Evolutionary conservation across 2,329 filamentous ascomycete genomes (phyloP), one percentile per base, ranked within the genome.

Genomic region (Aspergillus fumigatus): DNA sequence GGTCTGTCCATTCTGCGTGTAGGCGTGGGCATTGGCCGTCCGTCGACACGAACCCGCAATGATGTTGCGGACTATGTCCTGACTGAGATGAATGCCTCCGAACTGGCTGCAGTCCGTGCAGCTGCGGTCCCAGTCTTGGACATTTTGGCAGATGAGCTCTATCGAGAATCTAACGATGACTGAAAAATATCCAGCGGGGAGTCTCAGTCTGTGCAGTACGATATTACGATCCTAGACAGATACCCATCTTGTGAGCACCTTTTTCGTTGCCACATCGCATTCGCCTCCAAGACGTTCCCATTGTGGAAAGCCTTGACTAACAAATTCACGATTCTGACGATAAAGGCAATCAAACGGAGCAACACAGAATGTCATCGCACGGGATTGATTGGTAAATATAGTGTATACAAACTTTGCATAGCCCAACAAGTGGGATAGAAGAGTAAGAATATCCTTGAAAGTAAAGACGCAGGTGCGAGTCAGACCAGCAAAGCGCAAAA

Each of bases 21-120:
- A 51, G 87, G 89, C 0, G 77, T 97, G 11, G 94, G 94, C 0
- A 96, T 97, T 75, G 92, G 90, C n/a, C 79, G 94, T 48, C 93
- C 93, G 0, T 78, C 77, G 48, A 87, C 82, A 60, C 81, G 92
- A 60, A 86, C 90, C 51, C 77, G 80, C 23, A 75, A 78, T 41
- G 84, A 83, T 2, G 92, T 97, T 9, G 84, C 87, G 47, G 78
- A 84, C 25, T 96, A 93, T 76, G 92, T 97, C 47, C 75, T 97
- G 63, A 80, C 80, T 56, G 84, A 84, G 65, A 86, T 94, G 79
- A 81, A 79, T 9, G 60, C 65, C 7, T 65, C 70, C 10, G 81
- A 89, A 67, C 77, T 77, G 67, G 68, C 70, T 21, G 70, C 76
- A 14, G 72, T 90, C 47, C 79, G 82, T 58, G 73, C 65, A 38